Percentiles rank a stretch among this genome's conserved stretches.
These are phyloP conservation scores for Fusarium veterinarium DNA, from an alignment of 2,329 filamentous ascomycete genomes.

Conservation along the genomic window DNA sequence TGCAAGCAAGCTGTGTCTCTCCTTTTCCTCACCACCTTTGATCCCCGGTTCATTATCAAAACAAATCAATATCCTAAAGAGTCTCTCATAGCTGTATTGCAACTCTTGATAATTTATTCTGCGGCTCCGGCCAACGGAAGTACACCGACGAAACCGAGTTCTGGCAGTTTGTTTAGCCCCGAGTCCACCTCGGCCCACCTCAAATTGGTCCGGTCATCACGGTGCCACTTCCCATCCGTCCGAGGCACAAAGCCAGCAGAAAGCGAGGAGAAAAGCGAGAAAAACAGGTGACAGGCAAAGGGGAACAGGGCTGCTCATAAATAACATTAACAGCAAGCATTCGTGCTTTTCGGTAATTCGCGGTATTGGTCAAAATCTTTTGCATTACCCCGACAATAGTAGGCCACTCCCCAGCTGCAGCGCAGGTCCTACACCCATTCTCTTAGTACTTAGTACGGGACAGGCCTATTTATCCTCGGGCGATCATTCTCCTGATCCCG, in stretches of 20 bases:
- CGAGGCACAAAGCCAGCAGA: slow-evolving; percentile 36
- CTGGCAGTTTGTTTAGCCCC: slow-evolving; percentile 25
- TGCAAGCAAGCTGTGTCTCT: slow-evolving; percentile 22
- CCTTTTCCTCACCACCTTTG: neutral
- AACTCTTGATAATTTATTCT: slow-evolving; percentile 7
- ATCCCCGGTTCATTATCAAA: neutral
- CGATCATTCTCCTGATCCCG: slow-evolving; percentile 39
- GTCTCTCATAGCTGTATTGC: neutral
- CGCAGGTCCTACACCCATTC: slow-evolving; percentile 16
- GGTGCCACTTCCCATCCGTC: slow-evolving; percentile 37
- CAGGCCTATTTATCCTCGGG: slow-evolving; percentile 37
- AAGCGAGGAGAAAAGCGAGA: slow-evolving; percentile 27
- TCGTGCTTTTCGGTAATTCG: slow-evolving; percentile 19
- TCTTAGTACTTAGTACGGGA: slow-evolving; percentile 18
- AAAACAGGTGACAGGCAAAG: slow-evolving; percentile 23
- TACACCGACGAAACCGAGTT: slow-evolving; percentile 28
- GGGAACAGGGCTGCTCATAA: slow-evolving; percentile 27
- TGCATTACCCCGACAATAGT: slow-evolving; percentile 8
- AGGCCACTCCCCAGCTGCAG: slow-evolving; percentile 9
- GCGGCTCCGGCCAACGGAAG: slow-evolving; percentile 25
- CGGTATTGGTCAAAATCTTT: slow-evolving; percentile 26
- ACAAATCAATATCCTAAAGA: neutral
- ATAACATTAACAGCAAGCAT: slow-evolving; percentile 2
- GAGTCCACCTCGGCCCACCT: slow-evolving; percentile 40
- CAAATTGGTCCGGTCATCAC: slow-evolving; percentile 23